Base-by-base conservation (phyloP, 2,329 filamentous ascomycete genomes). In the Aspergillus aculeatus region DNA sequence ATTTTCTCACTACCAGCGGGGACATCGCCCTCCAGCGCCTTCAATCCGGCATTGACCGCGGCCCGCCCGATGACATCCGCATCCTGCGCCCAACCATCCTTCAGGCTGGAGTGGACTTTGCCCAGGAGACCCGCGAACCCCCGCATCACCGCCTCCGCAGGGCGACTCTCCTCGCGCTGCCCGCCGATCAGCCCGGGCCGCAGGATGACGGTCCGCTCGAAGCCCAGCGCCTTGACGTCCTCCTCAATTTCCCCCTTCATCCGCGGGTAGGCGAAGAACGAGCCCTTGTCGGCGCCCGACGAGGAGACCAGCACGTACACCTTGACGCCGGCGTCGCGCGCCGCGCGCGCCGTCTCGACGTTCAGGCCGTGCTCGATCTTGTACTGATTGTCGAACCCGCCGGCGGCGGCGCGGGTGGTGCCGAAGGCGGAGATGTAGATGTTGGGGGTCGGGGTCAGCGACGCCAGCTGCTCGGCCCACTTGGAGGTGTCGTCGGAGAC, bases 241-340 rank as follows among this genome's bases (percentile, higher is more conserved):
- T 96, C 89, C 74, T 98, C 94, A 47, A 96, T 86, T 68, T 95
- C 90, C 24, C 86, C 87, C 81, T 97, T 97, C 91, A 97, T 95
- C 74, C 81, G 81, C 1, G 75, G 26, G 61, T 89, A 90, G 0
- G 80, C 74, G 5, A 89, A 72, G 1, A 68, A 80, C 64, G 78
- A 85, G 63, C 77, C 83, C 77, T 69, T 81, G 77, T 72, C 84
- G n/a, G 79, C 81, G 54, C 75, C 76, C 1, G 69, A 78, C 23
- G 83, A 82, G 0, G 89, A 92, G 58, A 96, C 83, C 64, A 96
- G 87, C 23, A 97, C 87, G 70, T 89, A 96, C 2, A 88, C 89
- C 65, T 86, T 86, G 11, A 86, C 84, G 38, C 91, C 91, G 0
- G 87, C 85, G 4, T 83, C 83, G 71, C 89, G 91, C 48, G 93